These are phyloP conservation scores for Scleromitrula shiraiana DNA, from an alignment of 2,329 filamentous ascomycete species.

Conservation along the genomic window DNA sequence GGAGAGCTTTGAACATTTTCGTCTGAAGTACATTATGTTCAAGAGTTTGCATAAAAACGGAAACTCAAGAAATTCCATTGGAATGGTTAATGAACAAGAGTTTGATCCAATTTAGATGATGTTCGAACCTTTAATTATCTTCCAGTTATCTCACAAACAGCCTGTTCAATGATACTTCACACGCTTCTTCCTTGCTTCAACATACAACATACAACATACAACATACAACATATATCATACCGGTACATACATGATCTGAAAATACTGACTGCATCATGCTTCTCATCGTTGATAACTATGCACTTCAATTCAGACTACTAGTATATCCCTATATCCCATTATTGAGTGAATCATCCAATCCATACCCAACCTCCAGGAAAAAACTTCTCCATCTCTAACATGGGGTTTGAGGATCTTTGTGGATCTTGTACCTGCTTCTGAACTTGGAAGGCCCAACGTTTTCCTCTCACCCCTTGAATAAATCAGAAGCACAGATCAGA, in stretches of 20 bases:
- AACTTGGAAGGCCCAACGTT: background rate
- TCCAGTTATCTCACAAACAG: background rate
- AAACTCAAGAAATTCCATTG: background rate
- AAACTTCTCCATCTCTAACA: constrained; percentile 4
- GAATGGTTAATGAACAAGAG: constrained; percentile 1
- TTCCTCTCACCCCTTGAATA: background rate
- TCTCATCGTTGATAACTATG: constrained; percentile 1
- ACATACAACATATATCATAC: too few relatives aligned
- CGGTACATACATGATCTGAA: background rate
- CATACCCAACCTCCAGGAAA: constrained; percentile 3
- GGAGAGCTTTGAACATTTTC: background rate
- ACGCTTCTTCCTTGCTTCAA: background rate
- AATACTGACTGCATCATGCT: too few relatives aligned
- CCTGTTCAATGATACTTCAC: background rate
- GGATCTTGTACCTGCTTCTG: background rate
- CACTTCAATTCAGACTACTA: background rate
- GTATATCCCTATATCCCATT: background rate
- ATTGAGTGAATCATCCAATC: background rate
- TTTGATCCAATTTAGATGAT: too few relatives aligned
- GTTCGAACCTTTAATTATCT: too few relatives aligned
- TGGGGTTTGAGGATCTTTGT: background rate
- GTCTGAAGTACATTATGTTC: background rate
- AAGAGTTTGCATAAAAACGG: background rate
- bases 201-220: background rate
- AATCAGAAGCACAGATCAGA: background rate